Evolutionary conservation across 2,329 filamentous ascomycete species (phyloP).

Genomic region (Botrytis elliptica): DNA sequence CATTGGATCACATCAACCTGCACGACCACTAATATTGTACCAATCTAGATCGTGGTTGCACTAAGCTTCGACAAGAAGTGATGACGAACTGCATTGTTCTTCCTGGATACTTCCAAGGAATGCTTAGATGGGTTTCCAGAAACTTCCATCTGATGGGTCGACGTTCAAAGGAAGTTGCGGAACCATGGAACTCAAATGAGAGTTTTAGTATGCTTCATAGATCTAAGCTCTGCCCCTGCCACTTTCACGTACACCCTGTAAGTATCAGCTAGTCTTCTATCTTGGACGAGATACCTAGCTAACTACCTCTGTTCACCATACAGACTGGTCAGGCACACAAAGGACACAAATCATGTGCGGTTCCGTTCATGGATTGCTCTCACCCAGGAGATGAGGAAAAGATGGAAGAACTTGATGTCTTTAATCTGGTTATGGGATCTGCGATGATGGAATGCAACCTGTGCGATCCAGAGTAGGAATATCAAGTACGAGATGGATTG

Average conservation of each 20-base stretch:
- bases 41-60: conserved; percentile 25
- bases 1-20: background rate
- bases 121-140: conserved; percentile 28
- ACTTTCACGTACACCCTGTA: conserved; percentile 25
- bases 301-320: background rate
- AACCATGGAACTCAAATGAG: conserved; percentile 10
- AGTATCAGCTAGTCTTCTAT: background rate
- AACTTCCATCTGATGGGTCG: conserved; percentile 26
- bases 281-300: background rate
- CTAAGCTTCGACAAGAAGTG: conserved; percentile 23
- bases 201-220: conserved; percentile 25
- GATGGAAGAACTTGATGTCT: background rate
- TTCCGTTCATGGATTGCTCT: conserved; percentile 9
- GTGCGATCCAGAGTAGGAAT: background rate
- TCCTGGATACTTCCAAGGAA: conserved; percentile 23
- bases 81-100: conserved; percentile 20
- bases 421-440: background rate
- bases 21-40: background rate
- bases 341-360: conserved; percentile 19
- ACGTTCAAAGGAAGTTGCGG: conserved; percentile 18
- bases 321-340: conserved; percentile 20
- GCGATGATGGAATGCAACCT: background rate
- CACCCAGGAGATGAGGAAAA: conserved; percentile 11
- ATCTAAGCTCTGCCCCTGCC: conserved; percentile 23
- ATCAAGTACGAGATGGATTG: too few species aligned